These are phyloP conservation scores for Helichrysum umbraculigerum DNA, from an alignment of 129 eudicot species.

Conservation along the genomic window DNA sequence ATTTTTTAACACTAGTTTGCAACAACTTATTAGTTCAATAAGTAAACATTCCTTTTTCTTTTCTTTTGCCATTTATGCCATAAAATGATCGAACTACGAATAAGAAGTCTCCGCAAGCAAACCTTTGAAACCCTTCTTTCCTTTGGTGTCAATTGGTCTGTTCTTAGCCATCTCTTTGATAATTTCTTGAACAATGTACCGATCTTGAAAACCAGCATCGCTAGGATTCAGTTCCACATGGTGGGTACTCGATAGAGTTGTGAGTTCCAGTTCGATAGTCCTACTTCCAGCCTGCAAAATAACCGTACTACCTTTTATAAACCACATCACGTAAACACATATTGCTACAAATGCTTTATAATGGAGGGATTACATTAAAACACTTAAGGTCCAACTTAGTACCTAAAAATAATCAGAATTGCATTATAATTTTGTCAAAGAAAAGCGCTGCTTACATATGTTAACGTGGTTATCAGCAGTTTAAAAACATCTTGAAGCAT, in stretches of 20 bases:
- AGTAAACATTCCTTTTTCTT: not conserved
- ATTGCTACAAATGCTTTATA: not conserved
- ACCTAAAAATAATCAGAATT: not conserved
- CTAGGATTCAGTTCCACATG: constrained; percentile 93
- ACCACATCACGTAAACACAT: not conserved
- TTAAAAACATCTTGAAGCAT: not conserved
- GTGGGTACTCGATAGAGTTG: constrained; percentile 82
- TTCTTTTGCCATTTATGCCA: not conserved
- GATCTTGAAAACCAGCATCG: constrained; percentile 95
- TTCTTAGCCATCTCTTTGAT: constrained; percentile 98
- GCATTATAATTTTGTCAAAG: not conserved
- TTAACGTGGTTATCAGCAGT: not conserved
- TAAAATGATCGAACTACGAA: not conserved
- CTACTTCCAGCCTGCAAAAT: constrained; percentile 79
- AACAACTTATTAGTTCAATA: no score
- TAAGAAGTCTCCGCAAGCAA: not conserved
- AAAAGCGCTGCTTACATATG: not conserved
- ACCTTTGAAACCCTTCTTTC: constrained; percentile 93
- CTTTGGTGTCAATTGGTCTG: constrained; percentile 88
- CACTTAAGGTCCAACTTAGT: not conserved
- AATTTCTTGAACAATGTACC: constrained; percentile 91
- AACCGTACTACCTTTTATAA: not conserved
- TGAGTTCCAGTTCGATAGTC: constrained; percentile 83
- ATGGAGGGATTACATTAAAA: constrained; percentile 1
- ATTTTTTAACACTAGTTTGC: no score